Conservation (phyloP, 2,329 filamentous ascomycete species). For the Ceratocystis variospora region DNA sequence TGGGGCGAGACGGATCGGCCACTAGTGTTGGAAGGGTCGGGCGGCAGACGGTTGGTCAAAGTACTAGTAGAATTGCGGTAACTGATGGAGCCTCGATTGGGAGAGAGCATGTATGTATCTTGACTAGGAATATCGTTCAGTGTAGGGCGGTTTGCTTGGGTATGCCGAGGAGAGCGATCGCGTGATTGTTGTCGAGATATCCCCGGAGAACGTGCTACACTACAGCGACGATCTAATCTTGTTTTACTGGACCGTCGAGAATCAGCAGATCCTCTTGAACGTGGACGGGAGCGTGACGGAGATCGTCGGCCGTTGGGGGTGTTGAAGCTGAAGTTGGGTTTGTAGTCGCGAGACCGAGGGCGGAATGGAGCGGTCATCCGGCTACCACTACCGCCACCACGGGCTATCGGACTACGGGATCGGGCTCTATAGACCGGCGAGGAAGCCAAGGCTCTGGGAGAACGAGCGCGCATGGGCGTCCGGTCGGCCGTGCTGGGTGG, state of each 20-base stretch:
- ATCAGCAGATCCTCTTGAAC: slow-evolving; percentile 41
- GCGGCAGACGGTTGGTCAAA: slow-evolving; percentile 24
- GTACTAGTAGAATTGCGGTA: slow-evolving; percentile 28
- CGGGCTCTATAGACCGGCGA: slow-evolving; percentile 13
- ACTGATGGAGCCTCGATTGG: slow-evolving; percentile 20
- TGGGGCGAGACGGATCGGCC: slow-evolving; percentile 22
- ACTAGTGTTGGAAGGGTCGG: slow-evolving; percentile 26
- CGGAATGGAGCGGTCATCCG: slow-evolving; percentile 16
- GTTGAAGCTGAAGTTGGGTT: neutral
- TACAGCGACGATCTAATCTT: slow-evolving; percentile 29
- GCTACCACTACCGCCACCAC: neutral
- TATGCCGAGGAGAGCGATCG: slow-evolving; percentile 28
- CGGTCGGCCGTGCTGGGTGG: slow-evolving; percentile 29
- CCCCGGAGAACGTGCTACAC: neutral
- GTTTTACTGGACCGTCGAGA: slow-evolving; percentile 34
- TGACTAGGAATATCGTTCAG: slow-evolving; percentile 12
- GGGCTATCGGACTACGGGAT: slow-evolving; percentile 15
- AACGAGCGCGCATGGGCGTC: slow-evolving; percentile 11
- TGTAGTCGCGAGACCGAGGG: slow-evolving; percentile 10
- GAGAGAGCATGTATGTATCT: slow-evolving; percentile 6
- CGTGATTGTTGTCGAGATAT: slow-evolving; percentile 29
- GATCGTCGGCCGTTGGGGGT: slow-evolving; percentile 6
- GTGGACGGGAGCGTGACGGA: slow-evolving; percentile 23
- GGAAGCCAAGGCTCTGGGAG: neutral
- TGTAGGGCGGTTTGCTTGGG: neutral